Evolutionary conservation across 2,329 filamentous ascomycete species (phyloP).

Genomic region (Scedosporium aurantiacum): DNA sequence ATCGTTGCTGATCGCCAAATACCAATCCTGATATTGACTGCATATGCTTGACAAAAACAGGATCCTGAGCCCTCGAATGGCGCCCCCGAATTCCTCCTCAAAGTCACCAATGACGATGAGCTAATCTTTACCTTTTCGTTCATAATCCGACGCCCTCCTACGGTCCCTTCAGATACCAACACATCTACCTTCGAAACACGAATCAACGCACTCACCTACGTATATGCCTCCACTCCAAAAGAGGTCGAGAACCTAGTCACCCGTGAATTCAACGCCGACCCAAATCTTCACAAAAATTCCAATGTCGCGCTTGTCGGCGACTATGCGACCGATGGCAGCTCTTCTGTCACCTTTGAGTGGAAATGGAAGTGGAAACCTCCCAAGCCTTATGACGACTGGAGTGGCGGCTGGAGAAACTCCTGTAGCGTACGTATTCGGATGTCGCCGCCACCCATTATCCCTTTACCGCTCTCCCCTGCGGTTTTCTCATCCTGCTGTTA

Average conservation of each 20-base stretch:
- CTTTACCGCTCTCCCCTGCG: no score
- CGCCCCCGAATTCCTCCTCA: conserved; percentile 67
- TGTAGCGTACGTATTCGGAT: conserved; percentile 57
- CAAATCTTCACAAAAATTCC: conserved; percentile 92
- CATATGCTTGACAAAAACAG: conserved; percentile 29
- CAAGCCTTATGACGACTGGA: conserved; percentile 66
- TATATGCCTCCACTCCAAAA: conserved; percentile 72
- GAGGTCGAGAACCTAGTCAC: conserved; percentile 93
- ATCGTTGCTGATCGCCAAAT: conserved; percentile 7
- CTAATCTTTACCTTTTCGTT: conserved; percentile 90
- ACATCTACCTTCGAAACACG: conserved; percentile 52
- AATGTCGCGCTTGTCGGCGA: conserved; percentile 95
- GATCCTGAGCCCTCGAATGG: conserved; percentile 57
- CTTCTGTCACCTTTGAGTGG: conserved; percentile 86
- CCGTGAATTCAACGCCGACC: conserved; percentile 90
- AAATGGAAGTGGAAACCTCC: conserved; percentile 95
- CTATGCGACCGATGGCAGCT: conserved; percentile 70
- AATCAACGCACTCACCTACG: conserved; percentile 83
- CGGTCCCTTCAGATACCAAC: conserved; percentile 37
- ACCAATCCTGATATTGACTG: not conserved
- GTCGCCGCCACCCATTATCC: not conserved
- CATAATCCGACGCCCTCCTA: conserved; percentile 47
- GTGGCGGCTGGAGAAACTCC: conserved; percentile 88
- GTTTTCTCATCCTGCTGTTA: not conserved
- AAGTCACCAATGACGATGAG: conserved; percentile 83